phyloP scores from a whole-genome alignment of 164 flowering plant genomes.

The Vitis cinerea region DNA sequence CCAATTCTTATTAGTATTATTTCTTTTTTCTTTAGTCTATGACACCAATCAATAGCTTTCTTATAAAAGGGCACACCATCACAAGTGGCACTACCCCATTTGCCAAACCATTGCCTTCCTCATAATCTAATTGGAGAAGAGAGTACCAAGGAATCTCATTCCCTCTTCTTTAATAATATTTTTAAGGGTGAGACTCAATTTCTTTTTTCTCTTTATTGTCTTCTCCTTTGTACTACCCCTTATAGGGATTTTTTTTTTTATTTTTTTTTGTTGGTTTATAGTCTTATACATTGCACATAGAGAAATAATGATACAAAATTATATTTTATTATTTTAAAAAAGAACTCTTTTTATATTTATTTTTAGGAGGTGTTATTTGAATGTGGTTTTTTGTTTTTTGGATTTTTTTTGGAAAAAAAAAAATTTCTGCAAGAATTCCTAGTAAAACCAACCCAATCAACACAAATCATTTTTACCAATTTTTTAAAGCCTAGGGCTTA shows the following conservation, averaged over 20 bases:
- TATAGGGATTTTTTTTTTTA: neutral
- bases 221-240: conserved; percentile 28
- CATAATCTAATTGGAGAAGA: conserved; percentile 13
- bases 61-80: neutral
- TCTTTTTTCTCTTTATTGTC: conserved; percentile 20
- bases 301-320: neutral
- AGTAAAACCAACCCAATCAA: conserved; percentile 36
- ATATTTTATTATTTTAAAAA: neutral
- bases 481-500: conserved; percentile 10
- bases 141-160: conserved; percentile 31
- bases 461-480: conserved; percentile 33
- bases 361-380: neutral
- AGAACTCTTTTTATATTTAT: neutral
- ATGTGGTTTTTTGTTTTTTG: neutral
- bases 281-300: conserved; percentile 12
- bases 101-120: conserved; percentile 21
- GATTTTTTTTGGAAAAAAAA: neutral
- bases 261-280: conserved; percentile 1
- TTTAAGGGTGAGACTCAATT: conserved; percentile 3
- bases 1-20: neutral
- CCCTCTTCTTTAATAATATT: conserved; percentile 14
- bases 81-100: conserved; percentile 33
- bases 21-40: neutral
- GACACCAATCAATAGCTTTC: conserved; percentile 15
- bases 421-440: neutral